A percentile compares a stretch with the other conserved stretches of the same genome.
These are phyloP conservation scores for Oryza meridionalis DNA, from an alignment of 176 grass and related monocot genomes.

Conservation along the genomic window DNA sequence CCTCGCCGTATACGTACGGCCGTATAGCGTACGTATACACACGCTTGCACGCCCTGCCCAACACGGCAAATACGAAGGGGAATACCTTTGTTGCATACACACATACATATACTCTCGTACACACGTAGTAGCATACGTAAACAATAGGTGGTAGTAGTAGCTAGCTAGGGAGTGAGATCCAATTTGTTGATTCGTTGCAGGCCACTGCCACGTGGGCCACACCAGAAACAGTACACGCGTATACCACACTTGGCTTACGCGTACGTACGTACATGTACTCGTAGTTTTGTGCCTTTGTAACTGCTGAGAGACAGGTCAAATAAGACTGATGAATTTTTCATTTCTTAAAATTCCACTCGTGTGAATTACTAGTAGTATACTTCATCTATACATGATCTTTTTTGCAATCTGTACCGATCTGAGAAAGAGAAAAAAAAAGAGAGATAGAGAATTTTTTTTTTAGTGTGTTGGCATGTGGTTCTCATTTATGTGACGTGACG, in stretches of 20 bases:
- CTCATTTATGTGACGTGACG: neutral
- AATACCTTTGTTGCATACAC: neutral
- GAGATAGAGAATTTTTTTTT: neutral
- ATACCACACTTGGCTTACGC: neutral
- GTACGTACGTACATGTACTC: neutral
- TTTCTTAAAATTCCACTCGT: neutral
- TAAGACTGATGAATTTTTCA: neutral
- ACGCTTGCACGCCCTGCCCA: neutral
- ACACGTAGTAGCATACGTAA: neutral
- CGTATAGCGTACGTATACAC: neutral
- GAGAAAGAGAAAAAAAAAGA: neutral
- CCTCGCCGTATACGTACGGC: neutral
- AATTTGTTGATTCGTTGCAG: slow-evolving; percentile 39
- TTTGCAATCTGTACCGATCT: neutral
- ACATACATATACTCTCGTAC: neutral
- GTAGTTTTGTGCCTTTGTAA: neutral
- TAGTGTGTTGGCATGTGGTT: neutral
- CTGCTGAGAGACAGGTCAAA: neutral
- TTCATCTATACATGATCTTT: neutral
- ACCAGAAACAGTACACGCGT: too few species aligned
- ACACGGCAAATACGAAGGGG: neutral
- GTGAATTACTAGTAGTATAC: neutral
- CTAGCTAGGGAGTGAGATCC: neutral
- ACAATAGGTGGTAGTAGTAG: slow-evolving; percentile 1
- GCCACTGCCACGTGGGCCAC: neutral